Conservation (phyloP, 2,329 filamentous ascomycete species). For the Cytospora piceae region DNA sequence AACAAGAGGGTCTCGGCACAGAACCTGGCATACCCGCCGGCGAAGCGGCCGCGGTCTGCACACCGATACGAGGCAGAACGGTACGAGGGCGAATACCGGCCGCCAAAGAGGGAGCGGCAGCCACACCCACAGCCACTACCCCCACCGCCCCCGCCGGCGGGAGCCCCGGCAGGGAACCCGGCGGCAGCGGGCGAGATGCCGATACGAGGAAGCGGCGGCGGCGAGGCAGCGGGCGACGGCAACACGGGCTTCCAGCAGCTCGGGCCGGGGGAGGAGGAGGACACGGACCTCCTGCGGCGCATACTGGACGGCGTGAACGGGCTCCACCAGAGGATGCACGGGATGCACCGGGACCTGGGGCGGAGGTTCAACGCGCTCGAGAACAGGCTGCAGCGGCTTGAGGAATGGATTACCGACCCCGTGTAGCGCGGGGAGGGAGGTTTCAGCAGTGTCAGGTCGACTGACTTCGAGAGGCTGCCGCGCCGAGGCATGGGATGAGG, state of each 20-base stretch:
- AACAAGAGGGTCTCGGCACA: conserved; percentile 23
- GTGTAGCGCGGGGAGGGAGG: conserved; percentile 2
- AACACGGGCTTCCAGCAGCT: neutral
- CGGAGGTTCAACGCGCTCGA: conserved; percentile 25
- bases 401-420: conserved; percentile 24
- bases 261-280: conserved; percentile 3
- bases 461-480: neutral
- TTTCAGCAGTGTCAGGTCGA: neutral
- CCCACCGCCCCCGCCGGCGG: neutral
- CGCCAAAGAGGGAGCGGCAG: conserved; percentile 15
- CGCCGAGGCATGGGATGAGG: neutral
- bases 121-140: neutral
- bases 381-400: conserved; percentile 27
- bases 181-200: conserved; percentile 10
- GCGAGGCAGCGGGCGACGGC: neutral
- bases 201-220: conserved; percentile 17
- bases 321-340: conserved; percentile 25
- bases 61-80: conserved; percentile 1
- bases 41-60: conserved; percentile 22
- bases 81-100: neutral
- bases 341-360: conserved; percentile 23
- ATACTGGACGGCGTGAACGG: conserved; percentile 22
- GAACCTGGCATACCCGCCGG: conserved; percentile 17
- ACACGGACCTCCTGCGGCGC: conserved; percentile 21
- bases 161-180: neutral